These are phyloP conservation scores for Bassia scoparia DNA, from an alignment of 148 eudicot species.

Conservation along the genomic window DNA sequence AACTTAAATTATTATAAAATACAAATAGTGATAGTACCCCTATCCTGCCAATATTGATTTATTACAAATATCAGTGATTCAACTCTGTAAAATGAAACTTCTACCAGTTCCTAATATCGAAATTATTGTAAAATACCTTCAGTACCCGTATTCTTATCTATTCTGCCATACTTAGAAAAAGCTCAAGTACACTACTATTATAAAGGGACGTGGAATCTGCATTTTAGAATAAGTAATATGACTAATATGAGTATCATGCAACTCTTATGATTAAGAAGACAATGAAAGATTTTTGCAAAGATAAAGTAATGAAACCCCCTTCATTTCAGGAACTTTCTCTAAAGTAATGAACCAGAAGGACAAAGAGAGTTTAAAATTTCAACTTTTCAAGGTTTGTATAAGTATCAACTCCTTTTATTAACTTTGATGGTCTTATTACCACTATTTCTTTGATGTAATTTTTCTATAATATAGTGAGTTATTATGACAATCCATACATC, in stretches of 20 bases:
- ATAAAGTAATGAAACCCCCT: neutral
- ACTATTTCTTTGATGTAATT: neutral
- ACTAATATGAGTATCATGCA: neutral
- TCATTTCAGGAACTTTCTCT: neutral
- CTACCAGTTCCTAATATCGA: too few species aligned
- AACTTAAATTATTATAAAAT: too few species aligned
- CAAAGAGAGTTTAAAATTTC: neutral
- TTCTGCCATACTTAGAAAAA: neutral
- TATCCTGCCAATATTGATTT: too few species aligned
- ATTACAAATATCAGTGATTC: too few species aligned
- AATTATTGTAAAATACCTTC: too few species aligned
- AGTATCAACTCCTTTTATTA: neutral
- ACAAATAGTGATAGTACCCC: too few species aligned
- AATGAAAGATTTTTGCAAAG: neutral
- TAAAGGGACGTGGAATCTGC: neutral
- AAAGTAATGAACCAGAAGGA: neutral
- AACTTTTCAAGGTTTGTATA: neutral
- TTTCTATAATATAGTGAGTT: too few species aligned
- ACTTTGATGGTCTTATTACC: neutral
- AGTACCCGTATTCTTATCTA: neutral
- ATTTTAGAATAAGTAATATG: neutral
- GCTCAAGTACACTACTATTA: neutral
- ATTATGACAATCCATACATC: too few species aligned
- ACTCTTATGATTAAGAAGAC: neutral
- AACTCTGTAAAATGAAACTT: too few species aligned